These are phyloP conservation scores for Rubia occidens DNA, from an alignment of 305 asterid genomes.

Conservation along the genomic window DNA sequence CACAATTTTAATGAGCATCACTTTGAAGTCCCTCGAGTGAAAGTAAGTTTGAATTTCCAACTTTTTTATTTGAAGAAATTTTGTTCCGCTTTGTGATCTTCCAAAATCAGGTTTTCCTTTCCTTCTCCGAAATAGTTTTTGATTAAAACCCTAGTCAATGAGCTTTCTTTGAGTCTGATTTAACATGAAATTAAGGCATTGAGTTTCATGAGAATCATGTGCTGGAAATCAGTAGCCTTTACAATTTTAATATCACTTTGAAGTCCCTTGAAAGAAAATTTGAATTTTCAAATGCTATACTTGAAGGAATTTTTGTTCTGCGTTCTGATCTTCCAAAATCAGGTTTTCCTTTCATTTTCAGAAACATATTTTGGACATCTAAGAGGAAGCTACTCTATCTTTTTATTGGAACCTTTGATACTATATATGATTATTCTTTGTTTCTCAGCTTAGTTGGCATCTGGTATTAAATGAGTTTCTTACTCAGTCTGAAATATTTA, in stretches of 20 bases:
- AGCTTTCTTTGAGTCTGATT: background rate
- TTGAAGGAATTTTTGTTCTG: background rate
- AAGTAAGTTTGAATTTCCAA: background rate
- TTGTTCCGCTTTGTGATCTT: background rate
- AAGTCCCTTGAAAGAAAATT: background rate
- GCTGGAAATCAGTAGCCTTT: background rate
- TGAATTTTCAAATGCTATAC: no score
- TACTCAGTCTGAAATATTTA: background rate
- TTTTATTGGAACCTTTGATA: background rate
- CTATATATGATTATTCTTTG: background rate
- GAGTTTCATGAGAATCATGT: background rate
- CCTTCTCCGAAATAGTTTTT: background rate
- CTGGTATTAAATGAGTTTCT: conserved; percentile 3
- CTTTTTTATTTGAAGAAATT: background rate
- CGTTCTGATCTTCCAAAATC: background rate
- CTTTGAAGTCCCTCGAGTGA: background rate
- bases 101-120: background rate
- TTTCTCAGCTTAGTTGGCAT: background rate
- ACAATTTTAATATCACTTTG: background rate
- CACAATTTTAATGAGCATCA: no score
- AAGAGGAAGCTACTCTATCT: background rate
- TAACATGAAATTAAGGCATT: background rate
- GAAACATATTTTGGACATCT: background rate
- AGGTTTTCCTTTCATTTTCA: background rate
- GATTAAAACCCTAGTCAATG: background rate